Percentiles rank a stretch among this genome's conserved stretches.
These are phyloP conservation scores for Yamadazyma trypodendri DNA, from an alignment of 1,139 yeast species.

Conservation along the genomic window DNA sequence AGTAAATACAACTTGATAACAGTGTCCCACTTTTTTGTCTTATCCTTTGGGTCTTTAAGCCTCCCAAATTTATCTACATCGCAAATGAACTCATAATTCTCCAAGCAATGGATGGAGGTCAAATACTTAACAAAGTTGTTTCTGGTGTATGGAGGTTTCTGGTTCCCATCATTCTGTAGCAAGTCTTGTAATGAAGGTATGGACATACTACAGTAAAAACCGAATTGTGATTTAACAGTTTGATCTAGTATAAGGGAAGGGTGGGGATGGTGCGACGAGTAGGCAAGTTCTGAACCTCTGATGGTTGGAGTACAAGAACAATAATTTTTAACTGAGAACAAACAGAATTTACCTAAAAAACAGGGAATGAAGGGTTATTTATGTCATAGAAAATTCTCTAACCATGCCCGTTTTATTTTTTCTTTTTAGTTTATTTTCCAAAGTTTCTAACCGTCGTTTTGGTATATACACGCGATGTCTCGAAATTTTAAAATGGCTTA, in stretches of 20 bases:
- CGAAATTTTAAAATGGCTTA: background rate
- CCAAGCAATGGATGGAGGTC: slow-evolving; percentile 32
- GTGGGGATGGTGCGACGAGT: too few species aligned
- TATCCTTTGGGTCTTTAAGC: slow-evolving; percentile 16
- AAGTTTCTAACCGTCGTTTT: slow-evolving; percentile 1
- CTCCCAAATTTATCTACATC: slow-evolving; percentile 26
- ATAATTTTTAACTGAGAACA: too few species aligned
- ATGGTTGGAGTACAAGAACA: too few species aligned
- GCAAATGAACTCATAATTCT: slow-evolving; percentile 34
- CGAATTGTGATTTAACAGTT: background rate
- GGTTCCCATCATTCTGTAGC: slow-evolving; percentile 17
- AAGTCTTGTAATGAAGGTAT: slow-evolving; percentile 27
- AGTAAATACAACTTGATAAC: slow-evolving; percentile 26
- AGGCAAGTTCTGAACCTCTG: too few species aligned
- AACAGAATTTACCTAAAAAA: too few species aligned
- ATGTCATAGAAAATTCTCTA: background rate
- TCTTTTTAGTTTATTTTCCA: slow-evolving; percentile 1
- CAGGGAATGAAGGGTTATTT: slow-evolving; percentile 1
- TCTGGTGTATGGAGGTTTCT: slow-evolving; percentile 18
- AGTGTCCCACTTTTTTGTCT: slow-evolving; percentile 22
- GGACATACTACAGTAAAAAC: slow-evolving; percentile 14
- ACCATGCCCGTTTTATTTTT: background rate
- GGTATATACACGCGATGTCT: background rate
- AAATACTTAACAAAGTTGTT: slow-evolving; percentile 28
- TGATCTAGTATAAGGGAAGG: too few species aligned